Percentiles rank a stretch among this genome's conserved stretches.
Evolutionary conservation across 2,329 filamentous ascomycete genomes (phyloP).

Genomic region (Ceratocystis eucalypticola): DNA sequence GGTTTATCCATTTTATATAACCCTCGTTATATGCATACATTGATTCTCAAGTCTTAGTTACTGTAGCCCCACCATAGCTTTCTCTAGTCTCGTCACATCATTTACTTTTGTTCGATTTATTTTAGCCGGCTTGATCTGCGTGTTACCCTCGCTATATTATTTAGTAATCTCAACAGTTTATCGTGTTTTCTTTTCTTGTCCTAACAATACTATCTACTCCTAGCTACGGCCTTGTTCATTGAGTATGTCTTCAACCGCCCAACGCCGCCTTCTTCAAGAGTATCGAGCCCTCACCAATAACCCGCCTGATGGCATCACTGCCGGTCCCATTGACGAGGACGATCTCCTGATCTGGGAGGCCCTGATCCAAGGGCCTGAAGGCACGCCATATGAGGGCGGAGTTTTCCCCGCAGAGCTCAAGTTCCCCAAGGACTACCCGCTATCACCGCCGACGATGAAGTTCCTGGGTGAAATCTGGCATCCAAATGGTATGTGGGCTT

Average conservation of each 20-base stretch:
- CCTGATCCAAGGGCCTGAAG: slow-evolving; percentile 86
- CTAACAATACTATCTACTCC: not conserved
- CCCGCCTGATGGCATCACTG: slow-evolving; percentile 93
- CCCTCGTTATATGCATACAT: slow-evolving; percentile 5
- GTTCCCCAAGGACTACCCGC: slow-evolving; percentile 93
- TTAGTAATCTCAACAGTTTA: not conserved
- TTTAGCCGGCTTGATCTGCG: not conserved
- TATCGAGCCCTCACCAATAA: slow-evolving; percentile 89
- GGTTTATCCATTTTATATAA: not conserved
- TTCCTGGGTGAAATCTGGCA: slow-evolving; percentile 93
- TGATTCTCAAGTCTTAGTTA: not conserved
- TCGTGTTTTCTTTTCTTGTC: not conserved
- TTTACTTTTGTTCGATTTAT: not conserved
- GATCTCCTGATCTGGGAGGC: slow-evolving; percentile 96
- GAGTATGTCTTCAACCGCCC: slow-evolving; percentile 48
- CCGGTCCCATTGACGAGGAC: slow-evolving; percentile 83
- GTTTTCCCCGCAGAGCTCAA: slow-evolving; percentile 90
- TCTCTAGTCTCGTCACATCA: not conserved
- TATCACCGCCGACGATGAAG: slow-evolving; percentile 89
- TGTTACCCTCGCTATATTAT: not conserved
- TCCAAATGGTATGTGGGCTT: slow-evolving; percentile 59
- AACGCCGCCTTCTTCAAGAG: slow-evolving; percentile 82
- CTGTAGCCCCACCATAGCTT: slow-evolving; percentile 6
- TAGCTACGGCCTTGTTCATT: not conserved
- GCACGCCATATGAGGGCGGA: slow-evolving; percentile 89